Evolutionary conservation across 2,329 filamentous ascomycete genomes (phyloP).

Genomic region (Epichloe typhina): DNA sequence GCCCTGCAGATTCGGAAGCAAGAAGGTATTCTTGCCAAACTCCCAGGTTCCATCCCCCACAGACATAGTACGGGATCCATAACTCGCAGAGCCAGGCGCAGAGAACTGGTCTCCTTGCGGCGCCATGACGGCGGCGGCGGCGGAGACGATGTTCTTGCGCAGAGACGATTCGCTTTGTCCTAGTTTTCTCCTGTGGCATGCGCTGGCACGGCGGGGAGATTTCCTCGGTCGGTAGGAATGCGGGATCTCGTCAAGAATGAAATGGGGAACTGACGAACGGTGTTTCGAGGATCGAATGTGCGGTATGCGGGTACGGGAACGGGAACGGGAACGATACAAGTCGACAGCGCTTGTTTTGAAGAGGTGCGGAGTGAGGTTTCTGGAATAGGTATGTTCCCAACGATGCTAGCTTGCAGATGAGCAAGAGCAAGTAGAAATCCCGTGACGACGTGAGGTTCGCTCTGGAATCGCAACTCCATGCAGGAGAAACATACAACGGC

Average conservation of each 20-base stretch:
- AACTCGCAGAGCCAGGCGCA: constrained; percentile 57
- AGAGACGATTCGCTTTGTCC: neutral
- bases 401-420: too few species aligned
- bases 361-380: too few species aligned
- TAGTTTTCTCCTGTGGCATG: neutral
- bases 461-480: too few species aligned
- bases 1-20: constrained; percentile 64
- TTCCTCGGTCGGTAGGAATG: too few species aligned
- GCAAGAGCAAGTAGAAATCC: too few species aligned
- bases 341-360: neutral
- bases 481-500: too few species aligned
- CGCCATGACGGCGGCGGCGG: constrained; percentile 38
- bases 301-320: constrained; percentile 1
- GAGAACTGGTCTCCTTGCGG: constrained; percentile 47
- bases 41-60: constrained; percentile 78
- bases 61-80: constrained; percentile 59
- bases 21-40: constrained; percentile 60
- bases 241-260: too few species aligned
- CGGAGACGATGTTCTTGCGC: neutral
- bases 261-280: too few species aligned
- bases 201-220: neutral
- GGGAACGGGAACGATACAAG: neutral
- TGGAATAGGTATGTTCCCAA: too few species aligned
- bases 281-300: neutral
- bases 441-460: too few species aligned